Evolutionary conservation across 352 stramenopile genomes (phyloP).

Genomic region (Pythium chondricola): DNA sequence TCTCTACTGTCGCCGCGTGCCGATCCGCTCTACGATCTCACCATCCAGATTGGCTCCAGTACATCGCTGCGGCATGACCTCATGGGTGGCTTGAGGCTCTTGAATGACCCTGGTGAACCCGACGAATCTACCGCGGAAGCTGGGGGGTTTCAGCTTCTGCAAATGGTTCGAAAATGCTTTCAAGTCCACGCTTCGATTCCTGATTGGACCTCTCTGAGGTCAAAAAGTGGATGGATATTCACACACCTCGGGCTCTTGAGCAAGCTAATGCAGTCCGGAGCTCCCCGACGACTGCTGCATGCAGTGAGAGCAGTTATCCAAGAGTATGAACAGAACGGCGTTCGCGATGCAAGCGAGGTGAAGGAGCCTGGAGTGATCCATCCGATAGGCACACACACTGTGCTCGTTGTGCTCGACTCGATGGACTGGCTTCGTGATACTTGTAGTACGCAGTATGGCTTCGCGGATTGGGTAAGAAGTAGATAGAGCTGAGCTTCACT

Average conservation of each 20-base stretch:
- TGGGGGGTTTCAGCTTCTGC: not conserved
- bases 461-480: conserved; percentile 17
- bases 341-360: too few species aligned
- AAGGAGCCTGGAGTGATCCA: too few species aligned
- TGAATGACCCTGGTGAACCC: not conserved
- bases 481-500: too few species aligned
- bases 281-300: conserved; percentile 26
- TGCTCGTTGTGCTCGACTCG: conserved; percentile 8
- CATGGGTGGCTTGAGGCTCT: conserved; percentile 8
- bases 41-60: conserved; percentile 11
- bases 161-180: conserved; percentile 30
- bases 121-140: too few species aligned
- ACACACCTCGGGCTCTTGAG: conserved; percentile 31
- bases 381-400: too few species aligned
- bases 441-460: not conserved
- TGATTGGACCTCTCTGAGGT: conserved; percentile 26
- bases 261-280: conserved; percentile 22
- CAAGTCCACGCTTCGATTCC: conserved; percentile 34
- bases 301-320: conserved; percentile 21
- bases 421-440: not conserved
- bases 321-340: conserved; percentile 32
- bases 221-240: conserved; percentile 38
- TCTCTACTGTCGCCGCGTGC: too few species aligned
- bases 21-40: conserved; percentile 17
- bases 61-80: conserved; percentile 29